Evolutionary conservation across 1,284 basidiomycete genomes (phyloP), one percentile per base, ranked within the genome.

Genomic region (Exobasidium rhododendri): DNA sequence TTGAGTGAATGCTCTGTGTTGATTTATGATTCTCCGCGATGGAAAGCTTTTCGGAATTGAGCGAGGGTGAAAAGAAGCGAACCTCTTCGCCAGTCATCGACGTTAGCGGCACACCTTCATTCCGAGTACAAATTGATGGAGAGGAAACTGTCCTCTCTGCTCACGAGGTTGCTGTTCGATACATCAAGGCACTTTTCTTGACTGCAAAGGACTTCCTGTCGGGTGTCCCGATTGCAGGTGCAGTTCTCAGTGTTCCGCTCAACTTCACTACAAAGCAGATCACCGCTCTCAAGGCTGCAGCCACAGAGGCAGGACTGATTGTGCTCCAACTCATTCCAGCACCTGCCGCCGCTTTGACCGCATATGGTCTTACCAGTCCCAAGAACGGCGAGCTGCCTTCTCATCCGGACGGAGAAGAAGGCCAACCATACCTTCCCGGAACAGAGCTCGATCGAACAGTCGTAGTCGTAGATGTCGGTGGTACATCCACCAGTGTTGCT

Each of bases 201-300:
- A 94, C 91, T 40, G 96, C 94, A 6, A 86, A 89, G 77, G 93
- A 94, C 80, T 98, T 96, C 82, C 85, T 98, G 26, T 94, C 94
- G 5, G 80, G 81, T 61, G 88, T 87, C 71, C 86, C 86, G 31
- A 84, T 91, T 47, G 83, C 87, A 58, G 91, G 90, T 59, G 89
- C 90, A 26, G 93, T 97, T 64, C 85, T 98, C 74, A 87, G 87
- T 61, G 85, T 91, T 10, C 92, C 94, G n/a, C 7, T 77, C 31
- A 89, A 85, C 83, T 94, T 91, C 81, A 85, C 86, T 43, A 83
- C 85, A 14, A 80, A 80, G 4, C 91, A 93, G 82, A 85, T 85
- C 67, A 84, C 83, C 4, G 91, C 91, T 0, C 83, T 96, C 44
- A 84, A 85, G 67, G 83, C 84, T 51, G 90, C 91, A 0, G 90